Base-by-base conservation (phyloP, 208 protist genomes). In the Leishmania guyanensis region DNA sequence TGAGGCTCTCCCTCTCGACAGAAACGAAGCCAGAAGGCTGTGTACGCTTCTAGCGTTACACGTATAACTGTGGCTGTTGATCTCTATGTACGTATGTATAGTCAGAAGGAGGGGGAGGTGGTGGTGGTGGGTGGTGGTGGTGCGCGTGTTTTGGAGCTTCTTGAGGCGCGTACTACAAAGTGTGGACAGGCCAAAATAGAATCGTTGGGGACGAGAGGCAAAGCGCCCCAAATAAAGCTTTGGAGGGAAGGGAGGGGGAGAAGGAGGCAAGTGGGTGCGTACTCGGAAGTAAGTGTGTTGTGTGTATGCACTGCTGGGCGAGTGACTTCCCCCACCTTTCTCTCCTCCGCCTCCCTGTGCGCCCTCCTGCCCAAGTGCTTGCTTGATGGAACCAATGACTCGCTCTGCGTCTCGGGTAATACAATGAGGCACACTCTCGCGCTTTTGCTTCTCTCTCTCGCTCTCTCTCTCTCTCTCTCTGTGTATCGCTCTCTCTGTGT, bases 31-130 rank as follows among this genome's bases (percentile, higher is more conserved):
- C 43, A 46, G 43, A 46, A 46, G 43, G 43, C 43, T 64, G 58
- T 64, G 58, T 14, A 5, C 58, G 29, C 26, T 26, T 33, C 26
- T 29, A 5, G 26, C 2, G 58, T 64, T 22, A 3, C 58, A n/a
- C 9, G 58, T 3, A 64, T 22, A 10, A 29, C 29, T 14, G 16
- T 29, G 26, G 26, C 8, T 9, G 43, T 50, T 43, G 69, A 76
- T 80, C 60, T 71, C 60, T 65, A 48, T 84, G 22, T 87, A 79
- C 84, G 36, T 82, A 82, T 85, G 56, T 85, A 78, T 75, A 78
- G 78, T 73, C 36, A 46, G 36, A 46, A 46, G 4, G 43, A 46
- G 43, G 43, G 43, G 43, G 43, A 46, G 43, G 43, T 46, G 43
- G 43, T 43, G 39, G 39, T 46, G 43, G 43, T 46, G 43, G 43